Percentiles rank a stretch among this genome's conserved stretches.
phyloP scores from a whole-genome alignment of 306 rosid genomes.

The barrel medic (Medicago truncatula) region MtrunA17r5.0-ANR NC_053048.1:54460501-54461000 shows the following conservation, averaged over 20 bases:
- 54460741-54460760: too few species aligned
- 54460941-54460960: not conserved
- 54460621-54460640: constrained; percentile 50
- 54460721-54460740: too few species aligned
- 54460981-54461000: not conserved
- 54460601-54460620: constrained; percentile 60
- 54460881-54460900: not conserved
- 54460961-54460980: too few species aligned
- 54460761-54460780: too few species aligned
- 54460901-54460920: not conserved
- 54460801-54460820: too few species aligned
- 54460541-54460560: constrained; percentile 49
- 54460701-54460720: not conserved
- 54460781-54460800: too few species aligned
- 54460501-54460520: constrained; percentile 14
- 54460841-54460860: not conserved
- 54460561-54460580: constrained; percentile 49
- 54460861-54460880: not conserved
- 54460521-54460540: constrained; percentile 34
- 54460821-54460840: too few species aligned
- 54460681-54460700: constrained; percentile 15
- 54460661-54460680: constrained; percentile 50
- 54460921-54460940: too few species aligned
- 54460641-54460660: constrained; percentile 48
- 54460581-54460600: constrained; percentile 45